phyloP scores from a whole-genome alignment of 2,329 filamentous ascomycete genomes.

The Paraconiothyrium brasiliense region DNA sequence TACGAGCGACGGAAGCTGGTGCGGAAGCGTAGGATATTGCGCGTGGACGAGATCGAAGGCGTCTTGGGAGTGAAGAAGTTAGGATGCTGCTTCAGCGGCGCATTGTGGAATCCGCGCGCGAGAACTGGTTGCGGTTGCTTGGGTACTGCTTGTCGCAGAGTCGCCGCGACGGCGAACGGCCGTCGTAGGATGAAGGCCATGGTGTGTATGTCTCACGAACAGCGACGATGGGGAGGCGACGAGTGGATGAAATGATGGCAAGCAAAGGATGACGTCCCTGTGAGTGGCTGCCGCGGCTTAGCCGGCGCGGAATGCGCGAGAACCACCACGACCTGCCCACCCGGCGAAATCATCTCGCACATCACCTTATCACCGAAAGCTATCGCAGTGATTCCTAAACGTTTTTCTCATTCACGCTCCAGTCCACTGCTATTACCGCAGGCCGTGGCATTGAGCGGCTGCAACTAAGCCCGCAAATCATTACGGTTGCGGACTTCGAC shows the following conservation, averaged over 20 bases:
- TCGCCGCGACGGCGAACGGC: slow-evolving; percentile 69
- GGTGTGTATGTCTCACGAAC: slow-evolving; percentile 29
- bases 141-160: slow-evolving; percentile 64
- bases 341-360: background rate
- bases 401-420: background rate
- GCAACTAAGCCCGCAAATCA: background rate
- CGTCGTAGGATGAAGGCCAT: slow-evolving; percentile 74
- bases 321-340: slow-evolving; percentile 12
- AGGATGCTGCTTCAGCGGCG: slow-evolving; percentile 59
- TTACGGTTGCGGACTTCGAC: background rate
- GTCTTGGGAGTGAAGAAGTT: slow-evolving; percentile 57
- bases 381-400: background rate
- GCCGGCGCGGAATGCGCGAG: slow-evolving; percentile 31
- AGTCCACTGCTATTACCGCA: background rate
- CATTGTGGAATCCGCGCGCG: slow-evolving; percentile 69
- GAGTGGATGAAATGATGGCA: slow-evolving; percentile 8
- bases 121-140: slow-evolving; percentile 57
- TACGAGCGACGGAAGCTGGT: slow-evolving; percentile 70
- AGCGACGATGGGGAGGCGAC: slow-evolving; percentile 17
- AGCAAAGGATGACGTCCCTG: slow-evolving; percentile 22
- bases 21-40: slow-evolving; percentile 67
- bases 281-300: slow-evolving; percentile 22
- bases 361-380: background rate
- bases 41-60: slow-evolving; percentile 62
- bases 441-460: background rate